phyloP scores from a whole-genome alignment of 257 asterid genomes.

The Nicotiana tabacum region DNA sequence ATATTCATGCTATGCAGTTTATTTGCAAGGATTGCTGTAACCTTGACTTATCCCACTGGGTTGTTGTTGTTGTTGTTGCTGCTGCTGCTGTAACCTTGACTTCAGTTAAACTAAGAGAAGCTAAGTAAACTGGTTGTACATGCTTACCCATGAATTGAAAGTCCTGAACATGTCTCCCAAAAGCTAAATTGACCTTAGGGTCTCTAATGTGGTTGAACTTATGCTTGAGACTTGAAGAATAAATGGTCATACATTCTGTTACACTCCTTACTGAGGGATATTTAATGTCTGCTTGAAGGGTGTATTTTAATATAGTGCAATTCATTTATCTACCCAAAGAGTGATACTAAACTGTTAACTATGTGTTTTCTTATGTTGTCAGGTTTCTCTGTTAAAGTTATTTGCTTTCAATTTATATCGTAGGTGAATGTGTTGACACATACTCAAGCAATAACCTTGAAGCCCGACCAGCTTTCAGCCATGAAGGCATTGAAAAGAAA shows the following conservation, averaged over 20 bases:
- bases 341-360: not conserved
- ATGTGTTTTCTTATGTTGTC: not conserved
- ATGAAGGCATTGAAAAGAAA: conserved; percentile 34
- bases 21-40: not conserved
- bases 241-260: not conserved
- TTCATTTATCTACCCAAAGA: not conserved
- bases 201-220: not conserved
- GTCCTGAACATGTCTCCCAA: not conserved
- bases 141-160: not conserved
- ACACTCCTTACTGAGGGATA: not conserved
- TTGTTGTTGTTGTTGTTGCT: too few species aligned
- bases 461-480: conserved; percentile 14
- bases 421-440: conserved; percentile 91
- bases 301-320: not conserved
- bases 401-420: conserved; percentile 13
- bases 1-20: conserved; percentile 1
- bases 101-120: not conserved
- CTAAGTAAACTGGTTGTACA: not conserved
- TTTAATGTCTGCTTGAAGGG: not conserved
- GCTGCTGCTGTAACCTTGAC: not conserved
- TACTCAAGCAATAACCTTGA: conserved; percentile 30
- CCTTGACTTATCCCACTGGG: not conserved
- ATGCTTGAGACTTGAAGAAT: not conserved
- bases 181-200: not conserved
- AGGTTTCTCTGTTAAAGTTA: not conserved